phyloP scores from a whole-genome alignment of 179 eudicot genomes.

The Spinacia oleracea region DNA sequence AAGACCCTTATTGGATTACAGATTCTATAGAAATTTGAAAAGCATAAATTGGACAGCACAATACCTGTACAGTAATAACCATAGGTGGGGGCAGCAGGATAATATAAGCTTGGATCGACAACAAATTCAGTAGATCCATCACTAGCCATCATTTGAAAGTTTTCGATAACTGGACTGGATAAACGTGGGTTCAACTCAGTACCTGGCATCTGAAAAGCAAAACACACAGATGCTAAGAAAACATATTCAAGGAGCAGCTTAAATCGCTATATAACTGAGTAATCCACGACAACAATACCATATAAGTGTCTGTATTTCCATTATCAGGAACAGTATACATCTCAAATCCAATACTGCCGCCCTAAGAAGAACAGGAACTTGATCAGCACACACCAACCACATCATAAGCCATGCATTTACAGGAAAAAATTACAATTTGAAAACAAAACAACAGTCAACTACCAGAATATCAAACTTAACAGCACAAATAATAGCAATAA shows the following conservation, averaged over 20 bases:
- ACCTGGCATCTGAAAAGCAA: slow-evolving; percentile 55
- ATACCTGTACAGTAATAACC: slow-evolving; percentile 88
- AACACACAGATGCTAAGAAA: background rate
- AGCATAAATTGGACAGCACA: background rate
- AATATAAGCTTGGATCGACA: slow-evolving; percentile 71
- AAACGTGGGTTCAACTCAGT: slow-evolving; percentile 46
- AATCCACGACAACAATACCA: slow-evolving; percentile 37
- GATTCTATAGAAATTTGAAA: background rate
- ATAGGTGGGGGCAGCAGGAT: slow-evolving; percentile 74
- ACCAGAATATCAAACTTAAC: background rate
- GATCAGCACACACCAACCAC: slow-evolving; percentile 13
- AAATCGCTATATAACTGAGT: background rate
- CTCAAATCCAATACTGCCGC: slow-evolving; percentile 32
- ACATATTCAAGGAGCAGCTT: background rate
- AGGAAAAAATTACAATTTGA: background rate
- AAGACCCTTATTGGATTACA: background rate
- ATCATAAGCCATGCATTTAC: background rate
- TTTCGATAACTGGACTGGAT: slow-evolving; percentile 42
- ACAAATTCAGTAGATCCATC: slow-evolving; percentile 63
- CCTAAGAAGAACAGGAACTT: slow-evolving; percentile 15
- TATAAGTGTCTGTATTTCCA: slow-evolving; percentile 54
- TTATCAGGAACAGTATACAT: slow-evolving; percentile 48
- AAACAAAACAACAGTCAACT: background rate
- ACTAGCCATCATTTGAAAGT: slow-evolving; percentile 56
- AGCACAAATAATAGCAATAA: background rate